Base-by-base conservation (phyloP, 495 filamentous ascomycete species). In the Talaromyces liani region DNA sequence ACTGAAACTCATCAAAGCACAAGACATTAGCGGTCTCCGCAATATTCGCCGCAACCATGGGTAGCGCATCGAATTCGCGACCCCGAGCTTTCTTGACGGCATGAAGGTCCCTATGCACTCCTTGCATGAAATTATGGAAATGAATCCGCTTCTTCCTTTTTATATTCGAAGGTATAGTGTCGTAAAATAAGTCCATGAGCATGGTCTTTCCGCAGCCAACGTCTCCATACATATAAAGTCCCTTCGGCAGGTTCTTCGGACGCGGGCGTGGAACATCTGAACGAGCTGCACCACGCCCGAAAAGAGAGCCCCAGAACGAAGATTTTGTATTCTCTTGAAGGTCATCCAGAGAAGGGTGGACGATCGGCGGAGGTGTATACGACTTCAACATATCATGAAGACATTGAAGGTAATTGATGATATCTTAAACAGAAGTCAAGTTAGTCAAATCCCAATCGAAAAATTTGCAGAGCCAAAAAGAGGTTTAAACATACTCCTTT, bases 121-220 rank as follows among this genome's bases (percentile, higher is more conserved):
- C 91, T 76, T 98, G 94, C 93, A 98, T 98, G 81, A 98, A 98
- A 73, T 95, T 96, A 79, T 98, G 92, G 77, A 98, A 98, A 79
- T 98, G 94, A 67, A 98, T 96, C 16, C 94, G 84, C n/a, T 89
- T 95, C 80, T 96, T 97, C 47, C 85, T 84, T 63, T 77, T 83
- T 65, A 98, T 91, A 68, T 89, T 87, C 14, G 78, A 69, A 4
- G 94, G 94, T 59, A 99, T 77, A 1, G 93, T 96, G 61, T 98
- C 92, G 77, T 92, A 97, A 76, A 99, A 98, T 69, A 99, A 80
- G 70, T 99, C 95, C 94, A 99, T 98, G 66, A 99, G 79, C 95
- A 99, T 99, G 1, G 95, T 98, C 82, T 99, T 99, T 53, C 95
- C 95, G 69, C 91, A 93, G 24, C 95, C 95, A 9, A 99, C 95